Percentiles rank a stretch among this genome's conserved stretches.
These are phyloP conservation scores for Telfairia occidentalis DNA, from an alignment of 331 rosid species.

Conservation along the genomic window DNA sequence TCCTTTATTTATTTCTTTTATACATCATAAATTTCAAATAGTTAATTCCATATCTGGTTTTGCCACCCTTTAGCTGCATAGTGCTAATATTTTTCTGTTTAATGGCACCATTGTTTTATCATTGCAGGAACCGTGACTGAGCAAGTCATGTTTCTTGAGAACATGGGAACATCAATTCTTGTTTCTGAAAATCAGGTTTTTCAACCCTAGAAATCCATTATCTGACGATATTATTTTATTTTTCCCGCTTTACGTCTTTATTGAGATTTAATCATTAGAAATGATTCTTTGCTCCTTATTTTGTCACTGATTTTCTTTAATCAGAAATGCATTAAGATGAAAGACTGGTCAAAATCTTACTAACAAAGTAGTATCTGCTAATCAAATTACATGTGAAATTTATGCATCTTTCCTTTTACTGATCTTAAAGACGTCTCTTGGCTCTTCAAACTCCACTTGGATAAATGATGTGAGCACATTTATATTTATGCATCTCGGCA, in stretches of 20 bases:
- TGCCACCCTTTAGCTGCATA: neutral
- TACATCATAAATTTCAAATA: neutral
- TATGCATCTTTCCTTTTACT: neutral
- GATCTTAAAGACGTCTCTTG: neutral
- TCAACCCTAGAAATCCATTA: neutral
- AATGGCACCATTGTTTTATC: neutral
- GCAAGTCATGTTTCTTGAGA: conserved; percentile 97
- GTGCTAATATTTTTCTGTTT: neutral
- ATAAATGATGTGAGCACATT: neutral
- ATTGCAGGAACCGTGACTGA: conserved; percentile 70
- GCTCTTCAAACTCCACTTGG: neutral
- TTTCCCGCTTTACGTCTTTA: neutral
- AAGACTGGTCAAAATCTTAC: neutral
- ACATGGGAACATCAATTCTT: conserved; percentile 87
- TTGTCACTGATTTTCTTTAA: neutral
- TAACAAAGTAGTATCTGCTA: neutral
- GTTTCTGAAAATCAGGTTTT: conserved; percentile 77
- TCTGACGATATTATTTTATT: neutral
- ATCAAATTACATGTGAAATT: neutral
- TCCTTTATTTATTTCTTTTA: neutral
- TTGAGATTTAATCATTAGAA: neutral
- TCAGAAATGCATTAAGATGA: neutral
- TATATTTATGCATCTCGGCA: neutral
- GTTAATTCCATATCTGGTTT: neutral
- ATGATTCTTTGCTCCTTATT: neutral